Conservation (phyloP, 768 basidiomycete genomes). For the Mycena rosella region DNA sequence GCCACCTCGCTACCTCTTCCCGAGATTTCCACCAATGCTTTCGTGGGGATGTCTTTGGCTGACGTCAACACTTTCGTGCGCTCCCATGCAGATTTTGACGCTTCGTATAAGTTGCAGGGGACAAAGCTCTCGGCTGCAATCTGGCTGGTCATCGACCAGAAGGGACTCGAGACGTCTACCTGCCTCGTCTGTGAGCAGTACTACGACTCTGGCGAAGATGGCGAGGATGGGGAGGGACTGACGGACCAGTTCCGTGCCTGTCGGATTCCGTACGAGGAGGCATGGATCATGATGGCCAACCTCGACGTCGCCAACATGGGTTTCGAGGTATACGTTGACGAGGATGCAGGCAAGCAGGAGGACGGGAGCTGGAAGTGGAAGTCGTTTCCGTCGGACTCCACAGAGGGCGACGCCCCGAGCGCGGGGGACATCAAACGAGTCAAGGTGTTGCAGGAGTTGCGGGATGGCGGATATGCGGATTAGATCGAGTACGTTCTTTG, state of each 20-base stretch:
- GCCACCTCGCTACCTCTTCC: too few relatives aligned
- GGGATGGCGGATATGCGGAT: too few relatives aligned
- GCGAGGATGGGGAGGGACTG: constrained; percentile 5
- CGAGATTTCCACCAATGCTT: constrained; percentile 4
- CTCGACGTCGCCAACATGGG: constrained; percentile 23
- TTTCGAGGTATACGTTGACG: constrained; percentile 27
- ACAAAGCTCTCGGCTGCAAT: not conserved
- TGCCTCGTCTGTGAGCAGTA: constrained; percentile 27
- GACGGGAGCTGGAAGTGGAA: constrained; percentile 22
- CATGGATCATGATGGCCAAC: constrained; percentile 16
- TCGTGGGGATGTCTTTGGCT: constrained; percentile 8
- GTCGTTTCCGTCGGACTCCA: too few relatives aligned
- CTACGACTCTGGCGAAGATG: not conserved
- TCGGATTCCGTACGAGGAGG: constrained; percentile 15
- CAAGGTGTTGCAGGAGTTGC: too few relatives aligned
- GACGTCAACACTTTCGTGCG: constrained; percentile 18
- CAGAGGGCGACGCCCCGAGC: too few relatives aligned
- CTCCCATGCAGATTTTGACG: not conserved
- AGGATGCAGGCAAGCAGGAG: constrained; percentile 17
- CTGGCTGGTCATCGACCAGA: constrained; percentile 31
- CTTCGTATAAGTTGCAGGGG: not conserved
- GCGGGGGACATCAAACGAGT: too few relatives aligned
- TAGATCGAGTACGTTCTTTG: too few relatives aligned
- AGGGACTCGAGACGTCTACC: constrained; percentile 28
- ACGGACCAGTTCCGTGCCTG: constrained; percentile 1